Evolutionary conservation across 371 early-diverging fungal species (phyloP), one percentile per base, ranked within the genome.

Genomic region (Mucor irregularis): DNA sequence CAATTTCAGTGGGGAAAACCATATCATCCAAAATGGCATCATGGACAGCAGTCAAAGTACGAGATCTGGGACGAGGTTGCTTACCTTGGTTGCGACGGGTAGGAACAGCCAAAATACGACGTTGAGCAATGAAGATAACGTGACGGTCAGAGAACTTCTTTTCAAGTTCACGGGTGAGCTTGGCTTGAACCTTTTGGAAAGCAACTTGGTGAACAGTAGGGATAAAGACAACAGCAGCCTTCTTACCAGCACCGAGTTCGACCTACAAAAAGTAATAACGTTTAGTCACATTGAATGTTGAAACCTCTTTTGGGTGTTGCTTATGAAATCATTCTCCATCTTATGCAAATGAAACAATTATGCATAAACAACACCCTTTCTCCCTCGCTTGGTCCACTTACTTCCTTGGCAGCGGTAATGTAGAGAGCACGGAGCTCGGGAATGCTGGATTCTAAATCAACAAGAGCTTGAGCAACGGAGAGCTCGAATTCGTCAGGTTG

Each of bases 81-180:
- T 88, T 90, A 65, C 84, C 86, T 73, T 93, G 90, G 62, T 89
- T 81, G 62, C 84, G 85, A 74, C 93, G 93, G 67, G 87, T 83
- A 55, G 95, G 96, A 85, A 91, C 92, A 71, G 88, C 82, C 74
- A 97, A 78, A 79, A 97, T 95, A 72, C 95, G 93, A 68, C 98
- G 94, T 79, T 93, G 90, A 61, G 96, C 97, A 75, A 97, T 81
- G 59, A 98, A 86, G 66, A 98, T 85, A 58, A 97, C 91, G 81
- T 97, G 97, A 65, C 95, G 91, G 82, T 97, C 97, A 64, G 94
- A 92, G 90, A 97, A 96, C 92, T 98, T 98, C 95, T 98, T 98
- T 86, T 98, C 98, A 61, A 98, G 86, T 83, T 98, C 98, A 73
- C 97, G 94, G 65, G 95, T 93, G 52, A 98, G 88, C 56, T 79